Conservation (phyloP, 2,329 filamentous ascomycete genomes). For the Penicillium sp. region DNA sequence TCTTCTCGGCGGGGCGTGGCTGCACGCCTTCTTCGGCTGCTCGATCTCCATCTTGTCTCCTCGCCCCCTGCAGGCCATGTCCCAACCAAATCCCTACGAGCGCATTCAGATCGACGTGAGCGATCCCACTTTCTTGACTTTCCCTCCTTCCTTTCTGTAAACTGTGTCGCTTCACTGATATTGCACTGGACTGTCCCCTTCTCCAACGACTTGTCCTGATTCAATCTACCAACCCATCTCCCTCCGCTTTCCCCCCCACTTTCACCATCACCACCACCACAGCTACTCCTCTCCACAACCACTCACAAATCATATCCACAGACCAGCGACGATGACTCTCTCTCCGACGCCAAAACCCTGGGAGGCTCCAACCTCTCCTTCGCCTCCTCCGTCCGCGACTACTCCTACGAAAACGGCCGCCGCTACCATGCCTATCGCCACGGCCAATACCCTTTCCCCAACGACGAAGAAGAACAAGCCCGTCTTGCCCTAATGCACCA, state of each 20-base stretch:
- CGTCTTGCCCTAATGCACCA: slow-evolving; percentile 45
- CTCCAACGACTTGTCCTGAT: background rate
- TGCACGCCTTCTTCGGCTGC: background rate
- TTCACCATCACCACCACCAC: background rate
- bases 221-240: background rate
- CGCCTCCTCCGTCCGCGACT: slow-evolving; percentile 42
- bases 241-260: background rate
- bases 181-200: background rate
- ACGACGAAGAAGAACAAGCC: slow-evolving; percentile 49
- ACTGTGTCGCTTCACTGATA: background rate
- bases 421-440: slow-evolving; percentile 47
- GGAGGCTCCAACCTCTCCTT: slow-evolving; percentile 44
- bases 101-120: slow-evolving; percentile 40
- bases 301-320: slow-evolving; percentile 6
- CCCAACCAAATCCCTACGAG: slow-evolving; percentile 32
- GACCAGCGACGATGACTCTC: slow-evolving; percentile 40
- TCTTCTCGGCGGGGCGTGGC: background rate
- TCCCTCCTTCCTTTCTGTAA: background rate
- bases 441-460: slow-evolving; percentile 46
- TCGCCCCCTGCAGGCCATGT: slow-evolving; percentile 23
- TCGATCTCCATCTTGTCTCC: background rate
- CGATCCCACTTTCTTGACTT: background rate
- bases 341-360: slow-evolving; percentile 35
- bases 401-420: slow-evolving; percentile 45
- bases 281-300: background rate